Percentiles rank a stretch among this genome's conserved stretches.
Conservation (phyloP, 129 eudicot species). For the Flaveria trinervia region DNA sequence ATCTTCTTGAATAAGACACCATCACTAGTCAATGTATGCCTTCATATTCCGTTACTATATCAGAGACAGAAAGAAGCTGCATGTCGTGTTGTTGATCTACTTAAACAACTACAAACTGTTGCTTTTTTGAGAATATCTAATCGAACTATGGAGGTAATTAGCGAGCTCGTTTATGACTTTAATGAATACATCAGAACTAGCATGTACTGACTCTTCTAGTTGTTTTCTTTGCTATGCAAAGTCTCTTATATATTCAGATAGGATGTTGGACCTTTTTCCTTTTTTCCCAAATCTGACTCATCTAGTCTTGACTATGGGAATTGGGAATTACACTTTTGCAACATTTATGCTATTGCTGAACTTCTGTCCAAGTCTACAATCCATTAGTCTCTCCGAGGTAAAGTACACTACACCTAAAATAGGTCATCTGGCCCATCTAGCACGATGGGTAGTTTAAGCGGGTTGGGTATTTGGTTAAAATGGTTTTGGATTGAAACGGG, state of each 20-base stretch:
- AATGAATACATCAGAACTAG: constrained; percentile 1
- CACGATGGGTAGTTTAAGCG: not conserved
- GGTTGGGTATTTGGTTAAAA: not conserved
- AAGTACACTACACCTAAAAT: not conserved
- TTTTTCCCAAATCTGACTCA: constrained; percentile 20
- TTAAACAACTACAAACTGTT: constrained; percentile 38
- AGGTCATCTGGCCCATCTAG: too few species aligned
- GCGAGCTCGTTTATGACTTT: not conserved
- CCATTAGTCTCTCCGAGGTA: constrained; percentile 32
- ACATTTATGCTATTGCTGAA: constrained; percentile 23
- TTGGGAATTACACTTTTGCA: constrained; percentile 19
- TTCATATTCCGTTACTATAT: constrained; percentile 42
- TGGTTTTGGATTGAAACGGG: not conserved
- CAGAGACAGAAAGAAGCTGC: constrained; percentile 34
- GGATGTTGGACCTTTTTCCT: constrained; percentile 24
- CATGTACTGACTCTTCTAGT: constrained; percentile 15
- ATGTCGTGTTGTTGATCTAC: constrained; percentile 42
- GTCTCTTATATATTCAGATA: constrained; percentile 48
- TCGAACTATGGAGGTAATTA: constrained; percentile 50
- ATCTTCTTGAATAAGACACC: constrained; percentile 33
- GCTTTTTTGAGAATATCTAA: constrained; percentile 38
- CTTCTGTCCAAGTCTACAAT: constrained; percentile 23
- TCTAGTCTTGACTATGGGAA: constrained; percentile 16
- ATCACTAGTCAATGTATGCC: constrained; percentile 41
- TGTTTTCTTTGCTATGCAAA: constrained; percentile 31